A percentile compares a stretch with the other conserved stretches of the same genome.
Evolutionary conservation across 768 basidiomycete genomes (phyloP).

Genomic region (Mycena rebaudengoi): DNA sequence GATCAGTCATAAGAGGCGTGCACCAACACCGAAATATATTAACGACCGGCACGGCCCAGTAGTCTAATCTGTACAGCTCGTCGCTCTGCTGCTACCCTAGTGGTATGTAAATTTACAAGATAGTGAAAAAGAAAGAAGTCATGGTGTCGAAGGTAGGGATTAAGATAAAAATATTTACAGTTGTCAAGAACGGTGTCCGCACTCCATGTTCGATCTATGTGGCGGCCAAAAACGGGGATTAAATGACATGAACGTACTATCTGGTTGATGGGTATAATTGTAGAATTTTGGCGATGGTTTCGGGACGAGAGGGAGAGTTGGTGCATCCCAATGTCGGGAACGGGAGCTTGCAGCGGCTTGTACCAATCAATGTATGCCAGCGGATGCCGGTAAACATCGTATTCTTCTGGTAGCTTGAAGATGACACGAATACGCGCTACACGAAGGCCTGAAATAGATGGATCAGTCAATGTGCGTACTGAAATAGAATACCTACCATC

Average conservation of each 20-base stretch:
- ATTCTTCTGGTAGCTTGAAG: constrained; percentile 29
- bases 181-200: constrained; percentile 31
- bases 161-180: constrained; percentile 32
- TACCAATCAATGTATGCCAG: constrained; percentile 38
- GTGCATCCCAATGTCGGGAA: constrained; percentile 26
- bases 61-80: neutral
- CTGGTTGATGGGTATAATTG: constrained; percentile 31
- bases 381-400: constrained; percentile 16
- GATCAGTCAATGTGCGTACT: neutral
- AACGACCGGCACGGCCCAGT: constrained; percentile 3
- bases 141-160: too few species aligned
- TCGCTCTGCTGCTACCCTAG: neutral
- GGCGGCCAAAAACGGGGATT: constrained; percentile 28
- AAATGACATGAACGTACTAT: constrained; percentile 40
- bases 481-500: neutral
- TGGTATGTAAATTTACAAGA: constrained; percentile 2
- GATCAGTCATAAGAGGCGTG: too few species aligned
- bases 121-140: constrained; percentile 36
- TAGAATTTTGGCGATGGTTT: constrained; percentile 14
- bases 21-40: too few species aligned
- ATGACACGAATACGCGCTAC: constrained; percentile 35
- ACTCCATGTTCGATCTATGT: constrained; percentile 29
- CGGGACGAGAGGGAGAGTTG: constrained; percentile 22
- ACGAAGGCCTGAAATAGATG: constrained; percentile 27
- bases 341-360: constrained; percentile 26